A percentile compares a stretch with the other conserved stretches of the same genome.
Evolutionary conservation across 139 green algal species (phyloP).

Genomic region (Chlorella sp.): DNA sequence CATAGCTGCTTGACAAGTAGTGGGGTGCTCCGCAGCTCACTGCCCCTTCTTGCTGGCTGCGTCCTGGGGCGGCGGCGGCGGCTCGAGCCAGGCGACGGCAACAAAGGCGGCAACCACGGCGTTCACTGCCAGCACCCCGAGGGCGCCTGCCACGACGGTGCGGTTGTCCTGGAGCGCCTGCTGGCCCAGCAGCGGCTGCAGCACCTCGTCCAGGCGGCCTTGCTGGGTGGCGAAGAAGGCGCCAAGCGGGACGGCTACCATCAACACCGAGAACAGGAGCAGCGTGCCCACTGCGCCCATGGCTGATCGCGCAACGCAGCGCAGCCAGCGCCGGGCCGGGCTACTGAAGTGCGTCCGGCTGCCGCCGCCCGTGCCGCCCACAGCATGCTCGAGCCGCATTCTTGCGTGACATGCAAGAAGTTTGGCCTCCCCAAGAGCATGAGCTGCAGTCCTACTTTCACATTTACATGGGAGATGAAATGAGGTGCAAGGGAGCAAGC

Average conservation of each 20-base stretch:
- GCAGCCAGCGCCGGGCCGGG: neutral
- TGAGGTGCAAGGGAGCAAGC: too few species aligned
- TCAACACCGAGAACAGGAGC: slow-evolving; percentile 42
- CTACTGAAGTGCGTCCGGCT: neutral
- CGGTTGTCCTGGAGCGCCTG: slow-evolving; percentile 17
- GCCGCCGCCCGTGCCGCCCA: too few species aligned
- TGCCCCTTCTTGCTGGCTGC: slow-evolving; percentile 10
- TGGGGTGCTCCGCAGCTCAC: neutral
- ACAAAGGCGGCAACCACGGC: slow-evolving; percentile 33
- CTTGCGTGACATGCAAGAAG: too few species aligned
- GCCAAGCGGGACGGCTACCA: slow-evolving; percentile 34
- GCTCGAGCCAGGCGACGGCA: slow-evolving; percentile 30
- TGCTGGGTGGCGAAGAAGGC: slow-evolving; percentile 14
- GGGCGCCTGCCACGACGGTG: slow-evolving; percentile 22
- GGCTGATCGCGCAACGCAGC: neutral
- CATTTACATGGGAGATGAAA: too few species aligned
- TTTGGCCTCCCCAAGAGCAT: too few species aligned
- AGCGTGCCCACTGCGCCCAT: slow-evolving; percentile 6
- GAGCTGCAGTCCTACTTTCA: too few species aligned
- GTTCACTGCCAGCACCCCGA: slow-evolving; percentile 37
- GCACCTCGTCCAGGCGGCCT: slow-evolving; percentile 26
- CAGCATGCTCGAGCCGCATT: too few species aligned
- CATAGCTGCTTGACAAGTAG: too few species aligned
- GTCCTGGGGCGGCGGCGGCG: neutral
- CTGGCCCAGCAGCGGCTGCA: neutral